Evolutionary conservation across 805 yeast species (phyloP).

Genomic region (Yamadazyma philogaea): DNA sequence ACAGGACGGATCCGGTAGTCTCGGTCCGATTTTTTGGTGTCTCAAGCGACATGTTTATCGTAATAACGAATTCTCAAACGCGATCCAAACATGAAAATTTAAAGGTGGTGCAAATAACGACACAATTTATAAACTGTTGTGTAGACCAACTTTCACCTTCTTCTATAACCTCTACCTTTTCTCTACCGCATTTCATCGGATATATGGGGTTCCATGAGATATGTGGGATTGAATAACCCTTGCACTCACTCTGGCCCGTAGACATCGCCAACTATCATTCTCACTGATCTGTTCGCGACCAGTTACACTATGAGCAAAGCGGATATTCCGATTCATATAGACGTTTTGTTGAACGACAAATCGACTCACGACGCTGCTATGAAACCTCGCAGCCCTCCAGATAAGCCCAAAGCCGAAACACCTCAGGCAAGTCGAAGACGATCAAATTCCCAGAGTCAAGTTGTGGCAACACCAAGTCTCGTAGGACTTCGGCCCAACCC

Average conservation of each 20-base stretch:
- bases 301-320: slow-evolving; percentile 9
- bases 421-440: slow-evolving; percentile 24
- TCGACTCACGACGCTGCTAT: not conserved
- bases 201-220: no score
- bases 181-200: no score
- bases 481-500: slow-evolving; percentile 1
- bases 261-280: not conserved
- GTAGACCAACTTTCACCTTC: no score
- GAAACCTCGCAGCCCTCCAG: not conserved
- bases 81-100: not conserved
- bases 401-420: slow-evolving; percentile 1
- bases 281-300: slow-evolving; percentile 1
- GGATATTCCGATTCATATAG: slow-evolving; percentile 25
- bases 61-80: not conserved
- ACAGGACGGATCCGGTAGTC: not conserved
- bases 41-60: not conserved
- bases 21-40: not conserved
- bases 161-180: no score
- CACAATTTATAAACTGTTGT: not conserved
- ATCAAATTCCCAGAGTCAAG: slow-evolving; percentile 44
- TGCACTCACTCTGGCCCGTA: not conserved
- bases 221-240: not conserved
- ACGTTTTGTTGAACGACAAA: slow-evolving; percentile 9
- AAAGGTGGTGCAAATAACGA: no score
- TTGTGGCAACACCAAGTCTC: slow-evolving; percentile 22